Base-by-base conservation (phyloP, 164 flowering plant genomes). In the Saururus chinensis region DNA sequence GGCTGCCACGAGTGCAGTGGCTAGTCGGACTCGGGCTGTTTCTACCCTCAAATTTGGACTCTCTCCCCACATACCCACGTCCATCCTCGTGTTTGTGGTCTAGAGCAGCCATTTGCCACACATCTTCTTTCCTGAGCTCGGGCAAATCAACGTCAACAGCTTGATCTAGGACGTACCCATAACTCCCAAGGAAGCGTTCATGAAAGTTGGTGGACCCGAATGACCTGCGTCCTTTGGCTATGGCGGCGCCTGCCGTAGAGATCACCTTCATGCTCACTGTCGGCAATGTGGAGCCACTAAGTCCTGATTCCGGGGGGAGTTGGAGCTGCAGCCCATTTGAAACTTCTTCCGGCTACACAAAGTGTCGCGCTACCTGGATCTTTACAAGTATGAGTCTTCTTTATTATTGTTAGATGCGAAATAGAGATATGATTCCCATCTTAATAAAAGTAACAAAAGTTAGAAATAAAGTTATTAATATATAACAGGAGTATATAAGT, bases 111-210 rank as follows among this genome's bases (percentile, higher is more conserved):
- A 56, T 64, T 4, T 73, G 67, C 77, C 77, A 74, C 16, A 74
- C 70, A 4, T 74, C 77, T 19, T 74, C 77, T 58, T 74, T 74
- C 6, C 51, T 67, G 0, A 74, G 62, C 21, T 74, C 77, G 5
- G 63, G 54, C 14, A n/a, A 66, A 66, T 68, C 74, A 1, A 62
- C n/a, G 20, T 59, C 62, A 9, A 22, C n/a, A 21, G 23, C 63
- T 1, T 60, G 70, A 22, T 20, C 59, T 12, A n/a, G 65, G 21
- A 49, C 56, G 63, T 68, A 65, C 19, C 64, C 53, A 12, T 49
- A 40, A 60, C 52, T 63, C 37, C 63, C 68, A 2, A 67, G 53
- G 45, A 64, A 56, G 23, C 70, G 61, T 19, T 71, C 72, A 0
- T 59, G 76, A 19, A 54, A 64, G 51, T 12, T 70, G 19, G 68